A percentile compares a stretch with the other conserved stretches of the same genome.
Conservation (phyloP, 768 basidiomycete species). For the Rhodotorula sphaerocarpa region DNA sequence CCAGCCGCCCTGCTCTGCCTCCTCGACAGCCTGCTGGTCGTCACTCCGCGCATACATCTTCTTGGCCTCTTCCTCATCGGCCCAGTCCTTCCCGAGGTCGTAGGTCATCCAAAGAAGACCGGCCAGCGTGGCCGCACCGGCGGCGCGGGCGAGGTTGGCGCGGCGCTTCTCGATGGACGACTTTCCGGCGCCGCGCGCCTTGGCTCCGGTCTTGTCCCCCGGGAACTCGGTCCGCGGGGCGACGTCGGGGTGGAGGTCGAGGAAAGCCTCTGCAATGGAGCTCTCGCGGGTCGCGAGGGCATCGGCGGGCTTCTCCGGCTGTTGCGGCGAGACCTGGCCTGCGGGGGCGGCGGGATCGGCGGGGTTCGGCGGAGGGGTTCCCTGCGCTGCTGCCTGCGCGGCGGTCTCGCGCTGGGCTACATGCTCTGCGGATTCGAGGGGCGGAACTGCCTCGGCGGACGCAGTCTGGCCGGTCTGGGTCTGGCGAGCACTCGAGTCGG, state of each 20-base stretch:
- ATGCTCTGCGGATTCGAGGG: neutral
- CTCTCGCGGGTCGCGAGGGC: conserved; percentile 17
- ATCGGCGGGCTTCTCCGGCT: conserved; percentile 15
- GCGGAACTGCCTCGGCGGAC: conserved; percentile 1
- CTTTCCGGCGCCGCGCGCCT: conserved; percentile 55
- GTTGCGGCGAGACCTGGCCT: neutral
- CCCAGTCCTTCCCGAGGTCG: conserved; percentile 73
- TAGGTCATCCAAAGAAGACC: conserved; percentile 53
- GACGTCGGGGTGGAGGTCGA: conserved; percentile 37
- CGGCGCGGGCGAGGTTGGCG: conserved; percentile 52
- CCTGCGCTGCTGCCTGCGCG: neutral
- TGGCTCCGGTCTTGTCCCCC: conserved; percentile 28
- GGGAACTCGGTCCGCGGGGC: conserved; percentile 27
- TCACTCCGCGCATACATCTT: conserved; percentile 47
- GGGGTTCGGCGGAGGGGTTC: neutral
- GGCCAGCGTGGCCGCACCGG: conserved; percentile 50
- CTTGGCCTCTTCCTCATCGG: conserved; percentile 58
- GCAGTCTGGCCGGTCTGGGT: conserved; percentile 13
- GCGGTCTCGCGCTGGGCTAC: neutral
- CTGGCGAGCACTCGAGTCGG: neutral
- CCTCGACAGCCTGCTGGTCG: conserved; percentile 26
- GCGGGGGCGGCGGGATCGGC: conserved; percentile 4
- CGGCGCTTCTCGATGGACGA: conserved; percentile 69
- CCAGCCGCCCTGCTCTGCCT: conserved; percentile 43
- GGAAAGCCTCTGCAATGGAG: conserved; percentile 35